A percentile compares a stretch with the other conserved stretches of the same genome.
Conservation (phyloP, 805 yeast species). For the Candida maesae region DNA sequence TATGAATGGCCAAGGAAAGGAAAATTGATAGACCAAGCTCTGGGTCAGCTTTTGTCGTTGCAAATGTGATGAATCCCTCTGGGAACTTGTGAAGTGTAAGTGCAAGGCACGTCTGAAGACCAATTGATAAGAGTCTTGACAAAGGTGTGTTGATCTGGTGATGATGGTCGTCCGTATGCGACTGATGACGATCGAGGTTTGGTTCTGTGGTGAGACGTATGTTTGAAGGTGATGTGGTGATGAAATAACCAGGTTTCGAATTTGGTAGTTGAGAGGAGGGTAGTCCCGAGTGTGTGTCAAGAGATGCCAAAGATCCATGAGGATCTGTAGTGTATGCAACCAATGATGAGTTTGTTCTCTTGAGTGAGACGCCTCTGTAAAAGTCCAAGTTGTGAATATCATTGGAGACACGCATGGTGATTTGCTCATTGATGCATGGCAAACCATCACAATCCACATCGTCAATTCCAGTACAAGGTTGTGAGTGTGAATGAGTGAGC, state of each 20-base stretch:
- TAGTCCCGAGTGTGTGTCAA: no score
- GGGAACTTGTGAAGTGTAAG: slow-evolving; percentile 89
- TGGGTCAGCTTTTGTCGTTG: slow-evolving; percentile 66
- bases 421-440: slow-evolving; percentile 16
- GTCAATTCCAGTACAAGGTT: slow-evolving; percentile 20
- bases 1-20: slow-evolving; percentile 81
- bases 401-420: slow-evolving; percentile 22
- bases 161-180: slow-evolving; percentile 53
- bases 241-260: no score
- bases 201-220: slow-evolving; percentile 22
- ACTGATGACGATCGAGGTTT: slow-evolving; percentile 27
- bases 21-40: slow-evolving; percentile 76
- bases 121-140: slow-evolving; percentile 78
- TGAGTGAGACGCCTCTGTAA: slow-evolving; percentile 17
- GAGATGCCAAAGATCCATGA: neutral
- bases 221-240: slow-evolving; percentile 8
- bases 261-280: no score
- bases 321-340: slow-evolving; percentile 23
- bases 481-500: slow-evolving; percentile 5
- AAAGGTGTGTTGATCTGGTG: slow-evolving; percentile 77
- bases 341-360: slow-evolving; percentile 13
- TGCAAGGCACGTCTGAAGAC: slow-evolving; percentile 86
- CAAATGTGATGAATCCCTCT: slow-evolving; percentile 88
- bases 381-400: slow-evolving; percentile 26
- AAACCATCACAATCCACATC: slow-evolving; percentile 22